Percentiles rank a stretch among this genome's conserved stretches.
phyloP scores from a whole-genome alignment of 805 yeast species.

The Candida methanosorbosa region DNA sequence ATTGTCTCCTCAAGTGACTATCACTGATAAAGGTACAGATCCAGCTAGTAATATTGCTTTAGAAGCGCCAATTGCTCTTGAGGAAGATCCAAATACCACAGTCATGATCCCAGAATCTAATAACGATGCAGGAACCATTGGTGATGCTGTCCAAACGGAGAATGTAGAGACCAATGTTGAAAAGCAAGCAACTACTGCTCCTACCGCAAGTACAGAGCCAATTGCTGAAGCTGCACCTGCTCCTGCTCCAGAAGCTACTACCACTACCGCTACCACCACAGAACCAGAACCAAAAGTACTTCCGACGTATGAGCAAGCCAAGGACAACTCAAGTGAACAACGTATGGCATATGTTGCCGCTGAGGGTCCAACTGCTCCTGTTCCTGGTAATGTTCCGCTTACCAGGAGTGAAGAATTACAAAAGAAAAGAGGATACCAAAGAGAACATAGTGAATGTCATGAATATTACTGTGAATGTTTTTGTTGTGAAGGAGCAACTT shows the following conservation, averaged over 20 bases:
- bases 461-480: conserved; percentile 16
- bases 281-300: neutral
- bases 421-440: conserved; percentile 13
- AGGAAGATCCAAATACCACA: neutral
- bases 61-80: too few species aligned
- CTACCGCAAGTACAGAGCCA: neutral
- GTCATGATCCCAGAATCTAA: too few species aligned
- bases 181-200: neutral
- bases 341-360: neutral
- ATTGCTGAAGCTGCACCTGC: neutral
- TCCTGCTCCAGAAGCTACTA: neutral
- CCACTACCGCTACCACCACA: neutral
- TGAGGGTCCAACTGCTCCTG: too few species aligned
- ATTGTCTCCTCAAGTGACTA: conserved; percentile 16
- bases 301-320: neutral
- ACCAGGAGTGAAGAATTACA: too few species aligned
- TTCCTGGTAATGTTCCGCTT: too few species aligned
- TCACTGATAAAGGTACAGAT: conserved; percentile 7
- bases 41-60: neutral
- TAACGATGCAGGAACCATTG: too few species aligned
- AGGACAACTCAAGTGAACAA: neutral
- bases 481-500: conserved; percentile 3
- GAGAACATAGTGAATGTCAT: conserved; percentile 21
- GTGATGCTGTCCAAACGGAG: too few species aligned
- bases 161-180: too few species aligned